A percentile compares a stretch with the other conserved stretches of the same genome.
These are phyloP conservation scores for Chamaecyparis obtusa DNA, from an alignment of 75 land plant species.

Conservation along the genomic window DNA sequence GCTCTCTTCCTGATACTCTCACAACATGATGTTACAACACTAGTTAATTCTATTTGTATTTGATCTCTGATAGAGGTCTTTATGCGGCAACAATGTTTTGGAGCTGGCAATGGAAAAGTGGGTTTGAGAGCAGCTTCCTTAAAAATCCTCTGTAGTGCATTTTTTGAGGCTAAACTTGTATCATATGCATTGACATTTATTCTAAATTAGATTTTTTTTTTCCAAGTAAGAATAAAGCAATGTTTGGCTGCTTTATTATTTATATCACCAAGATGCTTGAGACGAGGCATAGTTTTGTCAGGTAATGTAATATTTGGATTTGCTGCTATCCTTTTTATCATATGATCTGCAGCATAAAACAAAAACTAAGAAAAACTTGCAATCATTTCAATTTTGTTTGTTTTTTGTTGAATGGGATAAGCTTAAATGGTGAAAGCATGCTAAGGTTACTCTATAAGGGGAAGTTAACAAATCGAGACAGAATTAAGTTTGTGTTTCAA, in stretches of 20 bases:
- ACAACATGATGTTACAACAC: constrained; percentile 39
- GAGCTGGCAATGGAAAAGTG: neutral
- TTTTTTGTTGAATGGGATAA: neutral
- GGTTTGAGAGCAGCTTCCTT: neutral
- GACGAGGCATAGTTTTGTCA: neutral
- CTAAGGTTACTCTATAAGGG: neutral
- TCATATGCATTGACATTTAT: neutral
- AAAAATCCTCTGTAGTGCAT: neutral
- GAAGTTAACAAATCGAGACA: neutral
- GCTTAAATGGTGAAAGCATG: neutral
- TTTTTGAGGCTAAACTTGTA: neutral
- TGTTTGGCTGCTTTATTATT: neutral
- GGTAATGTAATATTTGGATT: neutral
- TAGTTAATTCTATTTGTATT: neutral
- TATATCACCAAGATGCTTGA: neutral
- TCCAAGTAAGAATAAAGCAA: neutral
- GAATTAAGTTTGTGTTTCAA: neutral
- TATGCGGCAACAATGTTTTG: neutral
- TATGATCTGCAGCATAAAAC: neutral
- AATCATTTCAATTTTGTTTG: neutral
- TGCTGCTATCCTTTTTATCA: neutral
- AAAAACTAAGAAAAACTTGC: neutral
- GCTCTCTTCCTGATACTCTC: constrained; percentile 71
- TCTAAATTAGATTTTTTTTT: neutral
- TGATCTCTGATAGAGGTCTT: neutral